These are phyloP conservation scores for Sarocladium oryzae DNA, from an alignment of 2,329 filamentous ascomycete genomes.

Conservation along the genomic window DNA sequence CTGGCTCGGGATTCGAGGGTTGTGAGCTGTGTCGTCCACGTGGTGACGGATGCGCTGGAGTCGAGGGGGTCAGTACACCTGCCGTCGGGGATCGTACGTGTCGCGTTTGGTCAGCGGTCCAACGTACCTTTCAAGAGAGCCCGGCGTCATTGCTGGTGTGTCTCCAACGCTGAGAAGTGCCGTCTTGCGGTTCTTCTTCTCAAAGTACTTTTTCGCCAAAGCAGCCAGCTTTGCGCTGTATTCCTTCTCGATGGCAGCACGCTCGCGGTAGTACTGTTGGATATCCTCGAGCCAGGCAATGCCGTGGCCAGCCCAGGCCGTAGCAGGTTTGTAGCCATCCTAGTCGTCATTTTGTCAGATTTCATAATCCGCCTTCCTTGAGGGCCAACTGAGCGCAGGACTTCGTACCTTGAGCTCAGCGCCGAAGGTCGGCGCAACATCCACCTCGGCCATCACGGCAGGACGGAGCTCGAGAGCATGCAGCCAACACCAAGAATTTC, in stretches of 20 bases:
- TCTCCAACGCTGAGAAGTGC: constrained; percentile 88
- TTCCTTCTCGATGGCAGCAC: constrained; percentile 91
- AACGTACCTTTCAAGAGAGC: constrained; percentile 76
- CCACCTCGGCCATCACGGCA: constrained; percentile 68
- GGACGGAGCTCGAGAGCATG: constrained; percentile 15
- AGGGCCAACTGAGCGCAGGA: no score
- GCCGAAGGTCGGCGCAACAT: constrained; percentile 81
- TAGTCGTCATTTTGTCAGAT: constrained; percentile 28
- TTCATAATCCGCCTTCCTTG: no score
- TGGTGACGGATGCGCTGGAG: constrained; percentile 80
- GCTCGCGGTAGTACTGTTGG: constrained; percentile 93
- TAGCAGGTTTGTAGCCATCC: constrained; percentile 96
- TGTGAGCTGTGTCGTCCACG: constrained; percentile 89
- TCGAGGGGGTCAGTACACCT: constrained; percentile 18
- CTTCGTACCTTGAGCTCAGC: constrained; percentile 77
- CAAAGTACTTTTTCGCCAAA: constrained; percentile 92
- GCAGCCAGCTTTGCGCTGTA: constrained; percentile 83
- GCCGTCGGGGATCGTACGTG: no score
- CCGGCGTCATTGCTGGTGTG: constrained; percentile 84
- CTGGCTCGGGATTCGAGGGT: constrained; percentile 81
- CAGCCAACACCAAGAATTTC: constrained; percentile 5
- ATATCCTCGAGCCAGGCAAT: constrained; percentile 96
- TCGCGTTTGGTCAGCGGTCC: no score
- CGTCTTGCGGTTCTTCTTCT: constrained; percentile 90
- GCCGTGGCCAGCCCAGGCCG: constrained; percentile 81